Conservation (phyloP, 73 alveolate genomes). For the Paramecium bursaria region DNA sequence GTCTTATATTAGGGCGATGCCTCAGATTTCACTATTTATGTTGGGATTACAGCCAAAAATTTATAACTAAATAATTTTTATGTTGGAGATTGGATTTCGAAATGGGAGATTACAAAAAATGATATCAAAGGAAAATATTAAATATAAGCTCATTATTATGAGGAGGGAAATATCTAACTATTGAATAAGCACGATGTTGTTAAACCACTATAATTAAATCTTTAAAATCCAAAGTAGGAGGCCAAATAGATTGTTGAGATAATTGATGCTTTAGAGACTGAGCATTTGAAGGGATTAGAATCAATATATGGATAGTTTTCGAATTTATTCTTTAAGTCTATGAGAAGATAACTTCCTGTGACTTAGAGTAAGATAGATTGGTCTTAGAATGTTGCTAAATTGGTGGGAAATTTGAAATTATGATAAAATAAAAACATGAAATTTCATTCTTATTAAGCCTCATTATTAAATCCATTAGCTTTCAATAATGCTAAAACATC, state of each 20-base stretch:
- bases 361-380: slow-evolving; percentile 50
- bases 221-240: slow-evolving; percentile 4
- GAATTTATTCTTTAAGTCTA: slow-evolving; percentile 35
- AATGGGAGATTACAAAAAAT: slow-evolving; percentile 44
- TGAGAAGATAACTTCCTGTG: slow-evolving; percentile 54
- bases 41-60: slow-evolving; percentile 57
- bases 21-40: slow-evolving; percentile 1
- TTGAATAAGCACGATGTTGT: background rate
- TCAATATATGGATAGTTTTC: slow-evolving; percentile 1
- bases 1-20: slow-evolving; percentile 33
- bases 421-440: too few relatives aligned
- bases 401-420: slow-evolving; percentile 44
- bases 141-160: slow-evolving; percentile 51
- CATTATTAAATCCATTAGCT: slow-evolving; percentile 69
- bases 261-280: background rate
- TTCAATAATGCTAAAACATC: slow-evolving; percentile 58
- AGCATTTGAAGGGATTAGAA: slow-evolving; percentile 11
- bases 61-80: slow-evolving; percentile 34
- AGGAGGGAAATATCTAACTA: slow-evolving; percentile 55
- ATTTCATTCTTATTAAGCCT: too few relatives aligned
- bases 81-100: slow-evolving; percentile 52
- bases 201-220: slow-evolving; percentile 3
- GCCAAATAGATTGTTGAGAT: slow-evolving; percentile 41
- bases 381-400: slow-evolving; percentile 41
- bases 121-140: background rate